Evolutionary conservation across 2,329 filamentous ascomycete species (phyloP).

Genomic region (Fusarium torulosum): DNA sequence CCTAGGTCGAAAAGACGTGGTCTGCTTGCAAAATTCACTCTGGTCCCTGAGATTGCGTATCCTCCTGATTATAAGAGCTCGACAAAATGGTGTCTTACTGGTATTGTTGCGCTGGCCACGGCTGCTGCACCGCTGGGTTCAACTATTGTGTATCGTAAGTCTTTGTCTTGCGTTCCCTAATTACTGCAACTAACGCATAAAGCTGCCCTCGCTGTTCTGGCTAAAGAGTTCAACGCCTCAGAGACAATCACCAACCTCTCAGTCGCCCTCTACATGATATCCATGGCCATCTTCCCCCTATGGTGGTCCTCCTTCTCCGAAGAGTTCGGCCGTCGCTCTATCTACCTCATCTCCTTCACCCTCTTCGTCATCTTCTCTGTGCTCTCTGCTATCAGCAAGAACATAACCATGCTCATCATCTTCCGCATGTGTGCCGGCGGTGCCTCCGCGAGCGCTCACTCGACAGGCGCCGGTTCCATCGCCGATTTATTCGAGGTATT

Average conservation of each 20-base stretch:
- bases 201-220: conserved; percentile 77
- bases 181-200: conserved; percentile 19
- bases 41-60: conserved; percentile 83
- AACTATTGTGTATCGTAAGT: conserved; percentile 83
- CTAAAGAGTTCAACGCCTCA: conserved; percentile 70
- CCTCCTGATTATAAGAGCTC: conserved; percentile 78
- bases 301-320: conserved; percentile 92
- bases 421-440: conserved; percentile 81
- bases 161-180: not conserved
- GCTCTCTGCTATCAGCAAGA: conserved; percentile 75
- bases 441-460: conserved; percentile 83
- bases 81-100: conserved; percentile 88
- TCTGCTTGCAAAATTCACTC: conserved; percentile 74
- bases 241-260: conserved; percentile 79
- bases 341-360: conserved; percentile 81
- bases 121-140: conserved; percentile 86
- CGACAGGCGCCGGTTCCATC: conserved; percentile 85
- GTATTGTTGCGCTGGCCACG: conserved; percentile 80
- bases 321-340: conserved; percentile 76
- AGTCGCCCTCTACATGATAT: conserved; percentile 83
- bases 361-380: conserved; percentile 79
- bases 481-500: conserved; percentile 82
- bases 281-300: conserved; percentile 85
- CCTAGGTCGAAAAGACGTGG: conserved; percentile 71
- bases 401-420: conserved; percentile 81